Base-by-base conservation (phyloP, 768 basidiomycete genomes). In the Naematelia encephala region DNA sequence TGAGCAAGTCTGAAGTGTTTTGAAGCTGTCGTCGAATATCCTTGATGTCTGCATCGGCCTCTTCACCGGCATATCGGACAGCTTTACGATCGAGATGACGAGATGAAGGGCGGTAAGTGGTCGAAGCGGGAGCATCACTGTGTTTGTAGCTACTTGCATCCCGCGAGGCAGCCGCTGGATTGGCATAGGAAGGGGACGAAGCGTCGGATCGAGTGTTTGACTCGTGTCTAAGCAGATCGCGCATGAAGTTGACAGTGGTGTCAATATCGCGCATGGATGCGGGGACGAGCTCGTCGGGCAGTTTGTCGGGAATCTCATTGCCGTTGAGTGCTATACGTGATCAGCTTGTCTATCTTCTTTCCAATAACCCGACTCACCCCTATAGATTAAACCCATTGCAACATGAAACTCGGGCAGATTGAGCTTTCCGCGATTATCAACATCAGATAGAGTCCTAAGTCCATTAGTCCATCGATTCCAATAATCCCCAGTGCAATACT, bases 331-430 rank as follows among this genome's bases (percentile, higher is more conserved):
- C 93, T 98, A 67, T 0, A 44, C n/a, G 47, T 16, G 1, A 26
- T 64, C 30, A 64, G 57, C 43, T 39, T 27, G 22, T 30, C 1
- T 22, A 55, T 39, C 21, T 3, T 27, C 5, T 26, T 29, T 27
- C 12, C 2, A 13, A 14, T 28, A 21, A 25, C 47, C 51, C n/a
- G 61, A 25, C 89, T 67, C 79, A 97, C 94, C 83, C 72, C 96
- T 86, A 79, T 92, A 97, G 70, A 99, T 98, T 55, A 98, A 81
- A 53, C 90, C 91, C 94, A 99, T 99, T 0, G 96, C 96, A 59
- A 97, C 89, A 74, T 98, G 91, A 75, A 99, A 99, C 75, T 98
- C 96, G 13, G 90, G 88, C 25, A 94, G 80, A 67, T 96, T 97
- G 49, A 98, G 84, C 77, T 92, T 96, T 22, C 96, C 96, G 22